Conservation (phyloP, 345 rosid genomes). For the Clarkia xantiana region DNA sequence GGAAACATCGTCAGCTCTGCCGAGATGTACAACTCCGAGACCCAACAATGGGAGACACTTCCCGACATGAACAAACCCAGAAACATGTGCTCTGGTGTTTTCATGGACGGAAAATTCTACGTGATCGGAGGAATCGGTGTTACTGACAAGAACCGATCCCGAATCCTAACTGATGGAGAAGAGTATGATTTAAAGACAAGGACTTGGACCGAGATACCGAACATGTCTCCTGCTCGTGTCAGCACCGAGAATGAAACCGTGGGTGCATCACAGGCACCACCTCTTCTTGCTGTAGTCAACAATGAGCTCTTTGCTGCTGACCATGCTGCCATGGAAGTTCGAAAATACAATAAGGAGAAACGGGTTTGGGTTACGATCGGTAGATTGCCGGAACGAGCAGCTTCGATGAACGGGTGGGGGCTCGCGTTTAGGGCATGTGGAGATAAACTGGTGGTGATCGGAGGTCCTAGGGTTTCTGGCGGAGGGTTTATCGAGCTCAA, state of each 20-base stretch:
- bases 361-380: constrained; percentile 60
- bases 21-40: constrained; percentile 83
- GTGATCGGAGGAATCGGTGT: constrained; percentile 81
- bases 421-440: constrained; percentile 93
- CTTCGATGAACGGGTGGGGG: constrained; percentile 92
- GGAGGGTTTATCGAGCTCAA: constrained; percentile 79
- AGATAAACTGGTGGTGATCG: constrained; percentile 69
- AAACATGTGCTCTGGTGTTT: constrained; percentile 89
- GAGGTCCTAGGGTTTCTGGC: constrained; percentile 63
- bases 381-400: constrained; percentile 68
- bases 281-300: constrained; percentile 78
- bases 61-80: constrained; percentile 74
- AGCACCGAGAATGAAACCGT: constrained; percentile 25
- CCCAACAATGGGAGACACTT: constrained; percentile 36
- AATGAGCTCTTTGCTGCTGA: constrained; percentile 73
- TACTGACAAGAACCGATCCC: constrained; percentile 16
- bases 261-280: constrained; percentile 70
- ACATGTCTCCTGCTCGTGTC: constrained; percentile 56
- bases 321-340: constrained; percentile 68
- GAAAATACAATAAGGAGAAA: constrained; percentile 49
- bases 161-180: constrained; percentile 59
- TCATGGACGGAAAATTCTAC: constrained; percentile 79
- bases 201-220: constrained; percentile 65
- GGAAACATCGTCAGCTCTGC: constrained; percentile 57
- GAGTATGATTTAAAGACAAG: constrained; percentile 58